Conservation (phyloP, 2,329 filamentous ascomycete genomes). For the Nothopassalora personata region DNA sequence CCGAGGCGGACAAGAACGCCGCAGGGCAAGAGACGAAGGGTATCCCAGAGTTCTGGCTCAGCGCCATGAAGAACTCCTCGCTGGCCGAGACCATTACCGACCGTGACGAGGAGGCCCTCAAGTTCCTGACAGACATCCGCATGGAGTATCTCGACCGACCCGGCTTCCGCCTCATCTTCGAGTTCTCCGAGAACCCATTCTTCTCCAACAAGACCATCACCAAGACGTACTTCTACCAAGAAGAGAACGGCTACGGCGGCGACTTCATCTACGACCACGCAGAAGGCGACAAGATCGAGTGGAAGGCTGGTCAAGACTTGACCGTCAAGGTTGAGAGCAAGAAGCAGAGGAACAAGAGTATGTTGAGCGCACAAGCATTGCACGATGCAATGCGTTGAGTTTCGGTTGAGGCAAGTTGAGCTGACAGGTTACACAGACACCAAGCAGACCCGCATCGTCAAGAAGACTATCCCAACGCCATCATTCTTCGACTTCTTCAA, state of each 20-base stretch:
- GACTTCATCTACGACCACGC: constrained; percentile 99
- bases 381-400: constrained; percentile 1
- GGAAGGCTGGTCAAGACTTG: constrained; percentile 88
- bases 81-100: constrained; percentile 98
- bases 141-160: constrained; percentile 99
- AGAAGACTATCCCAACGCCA: constrained; percentile 97
- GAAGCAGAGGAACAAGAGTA: constrained; percentile 99
- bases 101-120: constrained; percentile 88
- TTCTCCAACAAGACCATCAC: constrained; percentile 96
- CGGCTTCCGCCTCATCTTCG: constrained; percentile 96
- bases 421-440: constrained; percentile 60
- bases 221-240: constrained; percentile 99
- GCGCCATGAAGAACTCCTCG: constrained; percentile 99
- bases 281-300: constrained; percentile 95
- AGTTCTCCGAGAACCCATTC: constrained; percentile 90
- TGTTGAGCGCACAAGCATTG: constrained; percentile 32
- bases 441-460: constrained; percentile 97
- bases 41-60: constrained; percentile 99
- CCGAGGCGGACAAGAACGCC: constrained; percentile 54
- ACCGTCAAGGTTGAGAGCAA: constrained; percentile 96
- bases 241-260: constrained; percentile 95
- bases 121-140: constrained; percentile 83
- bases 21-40: constrained; percentile 58
- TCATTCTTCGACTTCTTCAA: constrained; percentile 99
- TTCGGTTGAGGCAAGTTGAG: constrained; percentile 7